phyloP scores from a whole-genome alignment of 352 stramenopile genomes.

The Stramenopiles sp. region DNA sequence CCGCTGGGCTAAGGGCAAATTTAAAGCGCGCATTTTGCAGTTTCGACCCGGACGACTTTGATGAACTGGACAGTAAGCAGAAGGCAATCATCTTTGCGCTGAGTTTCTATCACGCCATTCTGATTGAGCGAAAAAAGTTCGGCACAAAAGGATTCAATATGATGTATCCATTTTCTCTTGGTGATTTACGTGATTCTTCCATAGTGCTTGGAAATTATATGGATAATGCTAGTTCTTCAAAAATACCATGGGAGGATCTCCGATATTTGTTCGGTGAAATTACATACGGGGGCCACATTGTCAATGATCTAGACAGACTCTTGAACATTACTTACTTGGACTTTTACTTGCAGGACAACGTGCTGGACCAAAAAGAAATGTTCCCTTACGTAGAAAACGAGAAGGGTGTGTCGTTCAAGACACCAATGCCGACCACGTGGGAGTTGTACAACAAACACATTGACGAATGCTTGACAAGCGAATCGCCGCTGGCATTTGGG shows the following conservation, averaged over 20 bases:
- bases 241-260: conserved; percentile 88
- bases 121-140: conserved; percentile 94
- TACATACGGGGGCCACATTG: conserved; percentile 88
- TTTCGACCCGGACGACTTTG: conserved; percentile 87
- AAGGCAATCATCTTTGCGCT: conserved; percentile 90
- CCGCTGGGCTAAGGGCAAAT: conserved; percentile 79
- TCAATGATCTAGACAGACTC: conserved; percentile 82
- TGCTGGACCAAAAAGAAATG: conserved; percentile 93
- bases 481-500: conserved; percentile 89
- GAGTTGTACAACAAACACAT: conserved; percentile 94
- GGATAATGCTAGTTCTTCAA: conserved; percentile 68
- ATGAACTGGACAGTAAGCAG: conserved; percentile 79
- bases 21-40: conserved; percentile 85
- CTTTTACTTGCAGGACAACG: conserved; percentile 90
- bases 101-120: conserved; percentile 86
- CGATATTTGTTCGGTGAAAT: conserved; percentile 89
- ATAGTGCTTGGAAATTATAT: conserved; percentile 88
- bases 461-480: conserved; percentile 76
- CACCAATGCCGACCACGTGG: conserved; percentile 77
- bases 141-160: conserved; percentile 93
- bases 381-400: conserved; percentile 91
- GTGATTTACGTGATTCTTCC: conserved; percentile 77
- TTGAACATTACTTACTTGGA: conserved; percentile 89
- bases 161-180: conserved; percentile 91
- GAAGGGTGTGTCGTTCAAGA: conserved; percentile 81